Conservation (phyloP, 1,284 basidiomycete genomes). For the Leucoagaricus sp. region DNA sequence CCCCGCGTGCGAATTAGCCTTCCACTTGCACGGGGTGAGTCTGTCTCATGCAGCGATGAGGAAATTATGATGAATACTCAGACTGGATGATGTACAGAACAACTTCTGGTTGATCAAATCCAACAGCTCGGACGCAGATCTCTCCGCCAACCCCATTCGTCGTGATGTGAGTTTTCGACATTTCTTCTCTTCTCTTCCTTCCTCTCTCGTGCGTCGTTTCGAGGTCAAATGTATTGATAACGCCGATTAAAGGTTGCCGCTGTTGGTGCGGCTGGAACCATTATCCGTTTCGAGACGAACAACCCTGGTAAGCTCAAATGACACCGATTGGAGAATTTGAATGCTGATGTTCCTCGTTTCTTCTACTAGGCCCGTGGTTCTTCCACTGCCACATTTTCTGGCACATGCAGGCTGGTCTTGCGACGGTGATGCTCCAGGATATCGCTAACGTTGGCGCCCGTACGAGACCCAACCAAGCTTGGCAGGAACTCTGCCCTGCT, state of each 20-base stretch:
- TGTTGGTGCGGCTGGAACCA: constrained; percentile 22
- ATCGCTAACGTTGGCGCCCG: constrained; percentile 15
- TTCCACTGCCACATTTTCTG: constrained; percentile 52
- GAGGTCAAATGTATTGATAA: neutral
- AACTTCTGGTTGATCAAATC: constrained; percentile 32
- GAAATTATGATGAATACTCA: neutral
- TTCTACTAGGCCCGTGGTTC: constrained; percentile 37
- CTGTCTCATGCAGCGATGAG: neutral
- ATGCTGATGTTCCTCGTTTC: no score
- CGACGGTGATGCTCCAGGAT: constrained; percentile 26
- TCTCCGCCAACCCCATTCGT: constrained; percentile 26
- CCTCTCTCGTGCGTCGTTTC: neutral
- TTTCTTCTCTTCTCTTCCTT: no score
- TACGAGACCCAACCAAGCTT: constrained; percentile 21
- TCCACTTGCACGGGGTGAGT: constrained; percentile 25
- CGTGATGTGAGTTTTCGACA: constrained; percentile 22
- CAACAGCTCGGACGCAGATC: constrained; percentile 20
- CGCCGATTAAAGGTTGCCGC: constrained; percentile 19
- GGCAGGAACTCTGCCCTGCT: constrained; percentile 28
- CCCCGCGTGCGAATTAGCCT: constrained; percentile 10
- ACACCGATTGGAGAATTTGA: neutral
- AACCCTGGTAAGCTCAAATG: constrained; percentile 32
- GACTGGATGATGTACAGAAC: constrained; percentile 16
- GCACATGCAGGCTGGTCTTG: constrained; percentile 34
- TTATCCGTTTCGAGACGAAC: constrained; percentile 38